Evolutionary conservation across 805 yeast genomes (phyloP).

Genomic region (Naumovozyma dairenensis): DNA sequence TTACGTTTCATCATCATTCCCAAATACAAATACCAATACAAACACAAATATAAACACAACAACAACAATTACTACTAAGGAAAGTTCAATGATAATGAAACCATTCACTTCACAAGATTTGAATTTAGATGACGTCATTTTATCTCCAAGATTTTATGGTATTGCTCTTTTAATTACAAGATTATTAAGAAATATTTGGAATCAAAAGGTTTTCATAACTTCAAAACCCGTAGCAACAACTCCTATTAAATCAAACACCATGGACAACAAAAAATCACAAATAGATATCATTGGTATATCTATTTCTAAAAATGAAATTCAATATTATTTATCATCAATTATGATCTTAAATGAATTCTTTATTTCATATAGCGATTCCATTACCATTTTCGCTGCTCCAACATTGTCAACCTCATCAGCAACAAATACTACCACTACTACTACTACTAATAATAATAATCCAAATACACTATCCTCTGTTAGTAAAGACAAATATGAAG

Average conservation of each 20-base stretch:
- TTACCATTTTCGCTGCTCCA: constrained; percentile 21
- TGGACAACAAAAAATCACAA: not conserved
- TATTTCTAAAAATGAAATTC: constrained; percentile 38
- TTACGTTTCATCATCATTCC: constrained; percentile 22
- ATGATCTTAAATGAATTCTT: constrained; percentile 62
- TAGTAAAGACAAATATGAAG: constrained; percentile 41
- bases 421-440: no score
- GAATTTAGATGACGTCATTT: constrained; percentile 61
- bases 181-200: constrained; percentile 74
- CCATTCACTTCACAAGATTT: constrained; percentile 11
- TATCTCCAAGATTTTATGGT: constrained; percentile 89
- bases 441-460: not conserved
- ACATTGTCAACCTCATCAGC: constrained; percentile 44
- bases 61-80: constrained; percentile 5
- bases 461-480: constrained; percentile 1
- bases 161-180: constrained; percentile 70
- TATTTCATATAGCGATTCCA: constrained; percentile 46
- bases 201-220: constrained; percentile 52
- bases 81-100: constrained; percentile 1
- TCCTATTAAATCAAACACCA: constrained; percentile 3
- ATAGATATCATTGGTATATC: constrained; percentile 17
- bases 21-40: constrained; percentile 16
- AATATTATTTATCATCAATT: constrained; percentile 61
- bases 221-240: constrained; percentile 18
- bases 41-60: constrained; percentile 13